These are phyloP conservation scores for Phellinidium pouzarii DNA, from an alignment of 1,284 basidiomycete genomes.

Conservation along the genomic window DNA sequence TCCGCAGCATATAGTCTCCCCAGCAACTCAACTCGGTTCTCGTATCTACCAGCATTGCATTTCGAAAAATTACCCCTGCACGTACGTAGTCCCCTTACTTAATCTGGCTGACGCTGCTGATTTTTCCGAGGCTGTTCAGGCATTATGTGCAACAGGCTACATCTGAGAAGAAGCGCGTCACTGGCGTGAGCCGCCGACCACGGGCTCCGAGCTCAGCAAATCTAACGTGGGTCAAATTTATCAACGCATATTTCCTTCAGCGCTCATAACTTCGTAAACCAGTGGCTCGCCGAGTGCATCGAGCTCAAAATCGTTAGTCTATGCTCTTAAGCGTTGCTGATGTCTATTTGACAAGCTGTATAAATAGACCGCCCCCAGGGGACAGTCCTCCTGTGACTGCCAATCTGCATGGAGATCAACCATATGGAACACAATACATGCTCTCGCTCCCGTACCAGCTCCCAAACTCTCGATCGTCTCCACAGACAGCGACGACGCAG, in stretches of 20 bases:
- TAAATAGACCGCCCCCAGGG: slow-evolving; percentile 6
- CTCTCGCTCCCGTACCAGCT: slow-evolving; percentile 23
- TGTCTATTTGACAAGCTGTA: neutral
- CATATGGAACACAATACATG: slow-evolving; percentile 14
- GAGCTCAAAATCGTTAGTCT: slow-evolving; percentile 18
- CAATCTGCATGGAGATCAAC: neutral
- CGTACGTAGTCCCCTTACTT: slow-evolving; percentile 36
- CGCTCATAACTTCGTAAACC: slow-evolving; percentile 1
- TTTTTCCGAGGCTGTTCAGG: slow-evolving; percentile 30
- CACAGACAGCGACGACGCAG: slow-evolving; percentile 52
- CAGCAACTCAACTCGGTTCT: slow-evolving; percentile 17
- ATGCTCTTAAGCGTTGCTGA: slow-evolving; percentile 4
- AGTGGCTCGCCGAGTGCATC: slow-evolving; percentile 14
- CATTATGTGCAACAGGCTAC: slow-evolving; percentile 77
- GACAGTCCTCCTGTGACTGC: neutral
- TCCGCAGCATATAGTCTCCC: slow-evolving; percentile 14
- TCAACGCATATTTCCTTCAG: neutral
- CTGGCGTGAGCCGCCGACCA: slow-evolving; percentile 48
- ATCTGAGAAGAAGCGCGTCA: slow-evolving; percentile 68
- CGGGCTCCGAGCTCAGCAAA: slow-evolving; percentile 46
- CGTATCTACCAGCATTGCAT: slow-evolving; percentile 55
- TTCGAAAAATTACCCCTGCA: slow-evolving; percentile 79
- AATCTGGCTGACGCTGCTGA: slow-evolving; percentile 17
- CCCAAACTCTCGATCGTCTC: slow-evolving; percentile 42
- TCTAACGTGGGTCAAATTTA: slow-evolving; percentile 33